Evolutionary conservation across 176 grass and related monocot genomes (phyloP).

Genomic region (Phyllostachys edulis): DNA sequence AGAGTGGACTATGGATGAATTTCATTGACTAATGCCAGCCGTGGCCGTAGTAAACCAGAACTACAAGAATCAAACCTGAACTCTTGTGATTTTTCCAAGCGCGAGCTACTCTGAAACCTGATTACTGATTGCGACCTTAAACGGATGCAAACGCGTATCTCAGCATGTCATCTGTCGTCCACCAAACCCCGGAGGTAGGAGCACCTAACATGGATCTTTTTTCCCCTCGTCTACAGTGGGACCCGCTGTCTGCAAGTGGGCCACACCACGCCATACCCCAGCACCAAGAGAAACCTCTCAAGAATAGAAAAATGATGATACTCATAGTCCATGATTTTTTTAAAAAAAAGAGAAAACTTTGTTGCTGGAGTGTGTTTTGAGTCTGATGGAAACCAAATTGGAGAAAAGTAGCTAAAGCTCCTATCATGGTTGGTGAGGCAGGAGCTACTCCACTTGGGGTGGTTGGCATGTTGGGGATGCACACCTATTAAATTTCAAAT

Average conservation of each 20-base stretch:
- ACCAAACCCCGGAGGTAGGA: slow-evolving; percentile 49
- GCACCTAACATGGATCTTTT: slow-evolving; percentile 19
- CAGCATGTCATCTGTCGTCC: slow-evolving; percentile 2
- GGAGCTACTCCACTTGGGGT: slow-evolving; percentile 8
- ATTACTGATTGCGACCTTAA: neutral
- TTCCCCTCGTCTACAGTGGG: neutral
- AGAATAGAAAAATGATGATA: neutral
- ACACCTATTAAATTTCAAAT: neutral
- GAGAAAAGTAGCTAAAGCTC: slow-evolving; percentile 29
- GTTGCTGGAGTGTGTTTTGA: slow-evolving; percentile 9
- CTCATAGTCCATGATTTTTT: neutral
- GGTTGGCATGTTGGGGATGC: neutral
- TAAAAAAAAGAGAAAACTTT: neutral
- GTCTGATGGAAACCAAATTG: slow-evolving; percentile 46
- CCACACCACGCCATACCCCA: neutral
- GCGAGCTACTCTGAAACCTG: neutral
- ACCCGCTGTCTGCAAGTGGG: neutral
- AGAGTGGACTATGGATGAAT: neutral
- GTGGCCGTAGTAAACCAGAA: no score
- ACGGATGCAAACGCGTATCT: neutral
- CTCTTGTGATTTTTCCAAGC: neutral
- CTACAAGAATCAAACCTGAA: neutral
- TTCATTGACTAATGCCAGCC: neutral
- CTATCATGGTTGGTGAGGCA: slow-evolving; percentile 41
- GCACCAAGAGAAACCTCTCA: neutral